These are phyloP conservation scores for Acacia pycnantha DNA, from an alignment of 331 rosid species.

Conservation along the genomic window DNA sequence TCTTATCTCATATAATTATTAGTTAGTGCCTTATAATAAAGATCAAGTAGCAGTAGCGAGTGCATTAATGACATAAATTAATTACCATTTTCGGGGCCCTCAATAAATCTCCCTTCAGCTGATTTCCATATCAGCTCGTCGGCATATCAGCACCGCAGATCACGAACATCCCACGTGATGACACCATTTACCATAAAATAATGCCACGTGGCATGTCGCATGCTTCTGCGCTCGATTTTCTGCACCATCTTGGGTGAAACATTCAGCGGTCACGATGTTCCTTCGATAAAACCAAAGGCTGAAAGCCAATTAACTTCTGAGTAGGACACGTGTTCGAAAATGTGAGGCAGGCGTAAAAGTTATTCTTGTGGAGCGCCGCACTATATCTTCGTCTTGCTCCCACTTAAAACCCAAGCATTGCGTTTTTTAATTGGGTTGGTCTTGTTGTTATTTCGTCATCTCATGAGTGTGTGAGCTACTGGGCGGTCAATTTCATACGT, in stretches of 20 bases:
- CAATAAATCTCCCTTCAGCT: background rate
- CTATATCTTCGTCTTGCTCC: constrained; percentile 16
- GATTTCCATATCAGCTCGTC: background rate
- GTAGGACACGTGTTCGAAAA: constrained; percentile 10
- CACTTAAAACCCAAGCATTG: background rate
- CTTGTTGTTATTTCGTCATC: background rate
- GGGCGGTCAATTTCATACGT: constrained; percentile 23
- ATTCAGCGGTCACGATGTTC: background rate
- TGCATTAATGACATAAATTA: background rate
- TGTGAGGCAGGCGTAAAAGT: background rate
- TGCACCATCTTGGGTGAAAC: no score
- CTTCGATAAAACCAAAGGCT: background rate
- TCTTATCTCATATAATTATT: no score
- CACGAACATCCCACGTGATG: background rate
- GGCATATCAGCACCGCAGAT: background rate
- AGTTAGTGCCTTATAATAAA: no score
- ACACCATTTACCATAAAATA: background rate
- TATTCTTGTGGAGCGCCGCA: background rate
- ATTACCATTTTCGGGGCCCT: background rate
- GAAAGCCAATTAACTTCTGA: background rate
- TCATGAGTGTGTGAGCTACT: background rate
- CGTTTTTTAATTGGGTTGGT: background rate
- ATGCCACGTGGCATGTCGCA: background rate
- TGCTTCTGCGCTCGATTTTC: background rate
- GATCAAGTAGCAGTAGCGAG: no score